Evolutionary conservation across 2,329 filamentous ascomycete species (phyloP).

Genomic region (Claviceps africana): DNA sequence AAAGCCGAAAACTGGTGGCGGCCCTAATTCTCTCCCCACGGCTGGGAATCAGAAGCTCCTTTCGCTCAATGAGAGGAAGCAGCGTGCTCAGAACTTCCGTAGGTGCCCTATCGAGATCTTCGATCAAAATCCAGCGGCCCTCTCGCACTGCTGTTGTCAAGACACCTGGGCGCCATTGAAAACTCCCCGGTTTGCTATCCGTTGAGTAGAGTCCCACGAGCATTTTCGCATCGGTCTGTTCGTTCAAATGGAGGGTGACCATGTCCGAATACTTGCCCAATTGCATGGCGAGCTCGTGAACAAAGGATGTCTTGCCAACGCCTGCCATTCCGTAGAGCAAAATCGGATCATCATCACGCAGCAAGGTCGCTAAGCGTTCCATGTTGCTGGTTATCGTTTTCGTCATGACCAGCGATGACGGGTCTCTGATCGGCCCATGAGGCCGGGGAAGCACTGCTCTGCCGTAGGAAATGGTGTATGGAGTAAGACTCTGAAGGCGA

Average conservation of each 20-base stretch:
- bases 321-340: constrained; percentile 73
- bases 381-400: constrained; percentile 61
- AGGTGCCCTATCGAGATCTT: constrained; percentile 89
- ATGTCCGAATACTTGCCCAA: constrained; percentile 69
- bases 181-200: constrained; percentile 73
- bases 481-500: constrained; percentile 34
- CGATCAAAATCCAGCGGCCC: constrained; percentile 92
- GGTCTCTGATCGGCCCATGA: constrained; percentile 30
- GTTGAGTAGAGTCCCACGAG: constrained; percentile 90
- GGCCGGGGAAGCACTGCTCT: constrained; percentile 52
- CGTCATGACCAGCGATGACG: constrained; percentile 50
- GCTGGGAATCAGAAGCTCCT: constrained; percentile 81
- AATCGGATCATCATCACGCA: constrained; percentile 57
- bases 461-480: constrained; percentile 50
- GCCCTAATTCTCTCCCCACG: constrained; percentile 77
- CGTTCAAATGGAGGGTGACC: constrained; percentile 91
- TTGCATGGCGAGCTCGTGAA: constrained; percentile 67
- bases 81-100: constrained; percentile 90
- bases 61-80: constrained; percentile 78
- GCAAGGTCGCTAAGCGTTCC: constrained; percentile 48
- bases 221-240: constrained; percentile 96
- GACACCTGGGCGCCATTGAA: constrained; percentile 83
- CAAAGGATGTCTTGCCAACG: constrained; percentile 77
- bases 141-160: constrained; percentile 87
- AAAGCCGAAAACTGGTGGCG: constrained; percentile 71